These are phyloP conservation scores for Naganishia kalamii DNA, from an alignment of 768 basidiomycete genomes.

Conservation along the genomic window DNA sequence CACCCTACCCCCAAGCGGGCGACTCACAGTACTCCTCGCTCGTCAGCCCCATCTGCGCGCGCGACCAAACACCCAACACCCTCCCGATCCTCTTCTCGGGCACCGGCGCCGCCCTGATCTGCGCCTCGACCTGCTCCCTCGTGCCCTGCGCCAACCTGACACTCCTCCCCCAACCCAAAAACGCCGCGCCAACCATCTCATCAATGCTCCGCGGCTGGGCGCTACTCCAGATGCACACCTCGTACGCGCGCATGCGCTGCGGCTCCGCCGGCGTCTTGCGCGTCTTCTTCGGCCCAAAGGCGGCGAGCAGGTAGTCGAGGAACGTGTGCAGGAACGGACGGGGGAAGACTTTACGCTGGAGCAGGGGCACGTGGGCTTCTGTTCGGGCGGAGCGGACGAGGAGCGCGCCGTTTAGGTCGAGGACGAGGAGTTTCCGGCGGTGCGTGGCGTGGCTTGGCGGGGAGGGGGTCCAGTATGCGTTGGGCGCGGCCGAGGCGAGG, in stretches of 20 bases:
- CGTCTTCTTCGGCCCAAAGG: background rate
- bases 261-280: background rate
- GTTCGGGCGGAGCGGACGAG: slow-evolving; percentile 22
- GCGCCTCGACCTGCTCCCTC: background rate
- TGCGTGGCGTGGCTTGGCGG: background rate
- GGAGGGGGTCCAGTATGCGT: slow-evolving; percentile 5
- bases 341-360: slow-evolving; percentile 10
- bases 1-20: background rate
- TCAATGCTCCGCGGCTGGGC: slow-evolving; percentile 43
- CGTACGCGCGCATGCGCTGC: slow-evolving; percentile 31
- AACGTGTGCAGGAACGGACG: slow-evolving; percentile 38
- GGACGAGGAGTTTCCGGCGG: slow-evolving; percentile 35
- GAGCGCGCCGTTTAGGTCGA: slow-evolving; percentile 44
- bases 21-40: slow-evolving; percentile 37
- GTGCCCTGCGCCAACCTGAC: background rate
- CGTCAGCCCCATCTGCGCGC: slow-evolving; percentile 39
- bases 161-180: slow-evolving; percentile 23
- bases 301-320: slow-evolving; percentile 29
- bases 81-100: slow-evolving; percentile 27
- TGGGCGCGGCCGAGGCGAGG: background rate
- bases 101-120: slow-evolving; percentile 14
- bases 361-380: background rate
- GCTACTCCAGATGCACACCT: slow-evolving; percentile 44
- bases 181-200: slow-evolving; percentile 36
- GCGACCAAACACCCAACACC: slow-evolving; percentile 40